Base-by-base conservation (phyloP, 1,139 yeast species). In the Candida sojae region DNA sequence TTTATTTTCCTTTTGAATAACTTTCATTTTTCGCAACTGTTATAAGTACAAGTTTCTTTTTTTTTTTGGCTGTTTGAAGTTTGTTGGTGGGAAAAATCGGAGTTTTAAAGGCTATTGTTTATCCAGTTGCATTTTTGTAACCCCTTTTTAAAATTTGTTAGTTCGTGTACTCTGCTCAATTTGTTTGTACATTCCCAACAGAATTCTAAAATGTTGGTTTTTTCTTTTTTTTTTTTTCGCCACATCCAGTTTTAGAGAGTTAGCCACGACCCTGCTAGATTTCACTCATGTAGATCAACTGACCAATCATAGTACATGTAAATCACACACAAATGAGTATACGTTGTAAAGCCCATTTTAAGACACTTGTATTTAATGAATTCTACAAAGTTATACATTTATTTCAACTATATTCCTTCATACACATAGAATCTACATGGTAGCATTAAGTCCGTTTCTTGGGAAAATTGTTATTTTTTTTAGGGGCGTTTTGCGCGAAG, bases 121-220 rank as follows among this genome's bases (percentile, higher is more conserved):
- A n/a, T 4, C 11, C 23, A n/a, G 7, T 17, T 11, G 10, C 6
- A 11, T 11, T 33, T 41, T 25, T 17, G 17, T 34, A 12, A 10
- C 13, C 2, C 17, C 11, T 9, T 9, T 17, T 3, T 17, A 17
- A 17, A 17, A 17, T 17, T 4, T 17, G 13, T 29, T 33, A 8
- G 13, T 33, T 12, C 42, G 28, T n/a, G 36, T 23, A 23, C 5
- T 6, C 13, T 36, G 39, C 36, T 26, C 17, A 33, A 28, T 34
- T 33, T 25, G 11, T 36, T 36, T 36, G 39, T 23, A 36, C 29
- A 36, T 23, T 36, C 39, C 39, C 39, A 36, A 36, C 39, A 36
- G 39, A 36, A 36, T 10, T 36, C 2, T 6, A 36, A 36, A 36
- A 36, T 36, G 39, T 36, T 36, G 39, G 39, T 36, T 36, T 36